Evolutionary conservation across 306 rosid genomes (phyloP), one percentile per base, ranked within the genome.

Genomic region (Vachellia collinsii): DNA sequence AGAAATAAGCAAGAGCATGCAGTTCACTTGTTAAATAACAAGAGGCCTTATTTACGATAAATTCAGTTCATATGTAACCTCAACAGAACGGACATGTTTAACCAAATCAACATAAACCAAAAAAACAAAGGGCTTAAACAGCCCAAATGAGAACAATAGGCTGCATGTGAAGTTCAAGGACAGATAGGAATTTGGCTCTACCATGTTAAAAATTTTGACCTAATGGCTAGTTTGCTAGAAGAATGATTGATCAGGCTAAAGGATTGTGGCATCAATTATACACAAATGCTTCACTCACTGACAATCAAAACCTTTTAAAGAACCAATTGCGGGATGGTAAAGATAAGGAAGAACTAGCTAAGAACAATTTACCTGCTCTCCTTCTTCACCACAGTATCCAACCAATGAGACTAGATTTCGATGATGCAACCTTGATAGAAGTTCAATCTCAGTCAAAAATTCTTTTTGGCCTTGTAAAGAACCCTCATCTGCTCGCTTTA

Each of bases 391-490:
- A 78, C 99, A 96, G 74, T 87, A 96, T 76, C 99, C 99, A 11
- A 90, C 62, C 79, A 96, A 81, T 0, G 94, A 79, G 79, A 96
- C 97, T 29, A 96, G 90, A 87, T 96, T 93, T 44, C 98, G 88
- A 77, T 96, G 99, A 77, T 96, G 99, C 68, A 96, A 67, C 83
- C 98, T 88, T 44, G 99, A 96, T 48, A 96, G 78, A 64, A 96
- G 90, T 81, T 93, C 87, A 79, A 96, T 93, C 86, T 96, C 99
- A 5, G 98, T 96, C 88, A 93, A 83, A 79, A 96, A 96, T 87
- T 93, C 98, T 67, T 84, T 93, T 78, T 90, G 90, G 48, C 99
- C 99, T 83, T 96, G 99, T 42, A 96, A 83, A 68, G 99, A 96
- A 83, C 90, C 92, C 87, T 84, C 94, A 80, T 89, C 94, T 36